Conservation (phyloP, 345 rosid genomes). For the Brassica rapa region DNA sequence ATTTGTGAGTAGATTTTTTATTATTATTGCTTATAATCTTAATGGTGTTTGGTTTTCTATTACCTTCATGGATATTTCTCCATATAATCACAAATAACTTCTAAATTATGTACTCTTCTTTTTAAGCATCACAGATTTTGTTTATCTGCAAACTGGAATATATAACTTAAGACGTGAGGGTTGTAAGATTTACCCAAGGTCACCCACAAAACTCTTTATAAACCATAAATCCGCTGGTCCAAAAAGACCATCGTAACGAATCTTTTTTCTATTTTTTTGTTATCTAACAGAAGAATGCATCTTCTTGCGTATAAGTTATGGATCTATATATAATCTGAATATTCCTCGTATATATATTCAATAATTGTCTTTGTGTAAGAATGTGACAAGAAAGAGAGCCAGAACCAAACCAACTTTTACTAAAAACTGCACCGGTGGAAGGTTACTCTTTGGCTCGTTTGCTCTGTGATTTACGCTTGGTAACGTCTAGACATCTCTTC, state of each 20-base stretch:
- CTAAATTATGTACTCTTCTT: background rate
- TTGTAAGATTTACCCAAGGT: background rate
- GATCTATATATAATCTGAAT: constrained; percentile 28
- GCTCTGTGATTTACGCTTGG: constrained; percentile 85
- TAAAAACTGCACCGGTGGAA: constrained; percentile 1
- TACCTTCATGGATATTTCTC: background rate
- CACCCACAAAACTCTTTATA: background rate
- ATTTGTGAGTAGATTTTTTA: background rate
- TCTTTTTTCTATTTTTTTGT: constrained; percentile 9
- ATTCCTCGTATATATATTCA: constrained; percentile 9
- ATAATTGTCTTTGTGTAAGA: constrained; percentile 2
- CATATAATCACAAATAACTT: background rate
- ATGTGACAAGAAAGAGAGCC: constrained; percentile 5
- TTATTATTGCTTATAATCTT: background rate
- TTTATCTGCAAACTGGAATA: too few species aligned
- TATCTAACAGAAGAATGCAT: constrained; percentile 19
- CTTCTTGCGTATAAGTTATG: constrained; percentile 36
- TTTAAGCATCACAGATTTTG: background rate
- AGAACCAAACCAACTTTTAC: constrained; percentile 19
- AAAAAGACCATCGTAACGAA: background rate
- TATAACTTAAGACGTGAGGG: background rate
- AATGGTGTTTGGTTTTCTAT: background rate
- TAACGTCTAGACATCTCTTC: constrained; percentile 85
- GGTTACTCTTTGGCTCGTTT: constrained; percentile 70
- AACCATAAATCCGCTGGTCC: too few species aligned